phyloP scores from a whole-genome alignment of 352 stramenopile genomes.

The Globisporangium carolinianum region DNA sequence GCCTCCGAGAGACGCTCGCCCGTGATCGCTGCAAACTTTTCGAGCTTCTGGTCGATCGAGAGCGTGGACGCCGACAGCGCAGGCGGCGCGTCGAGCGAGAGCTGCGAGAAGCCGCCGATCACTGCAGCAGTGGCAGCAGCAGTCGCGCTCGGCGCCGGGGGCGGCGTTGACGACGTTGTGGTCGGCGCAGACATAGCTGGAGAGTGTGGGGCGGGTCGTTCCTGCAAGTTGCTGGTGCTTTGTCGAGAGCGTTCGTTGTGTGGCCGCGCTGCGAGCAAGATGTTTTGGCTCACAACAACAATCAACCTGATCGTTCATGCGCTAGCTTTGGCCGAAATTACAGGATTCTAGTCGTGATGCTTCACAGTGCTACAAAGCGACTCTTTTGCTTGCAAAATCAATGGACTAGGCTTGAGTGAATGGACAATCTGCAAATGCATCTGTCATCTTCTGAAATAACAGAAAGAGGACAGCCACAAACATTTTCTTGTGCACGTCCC shows the following conservation, averaged over 20 bases:
- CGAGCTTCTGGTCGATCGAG: conserved; percentile 57
- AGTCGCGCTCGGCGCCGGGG: conserved; percentile 30
- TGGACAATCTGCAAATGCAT: too few relatives aligned
- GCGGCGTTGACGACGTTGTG: conserved; percentile 21
- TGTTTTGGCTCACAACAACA: neutral
- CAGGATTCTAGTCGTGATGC: too few relatives aligned
- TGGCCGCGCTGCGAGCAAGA: neutral
- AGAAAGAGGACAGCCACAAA: neutral
- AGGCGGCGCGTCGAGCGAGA: conserved; percentile 27
- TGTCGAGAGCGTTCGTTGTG: neutral
- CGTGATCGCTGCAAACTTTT: conserved; percentile 47
- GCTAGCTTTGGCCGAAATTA: too few relatives aligned
- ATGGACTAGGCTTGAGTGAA: too few relatives aligned
- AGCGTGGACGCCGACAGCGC: conserved; percentile 25
- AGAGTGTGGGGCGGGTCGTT: neutral
- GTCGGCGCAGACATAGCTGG: conserved; percentile 11
- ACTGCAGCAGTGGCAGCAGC: conserved; percentile 3
- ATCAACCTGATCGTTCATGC: too few relatives aligned
- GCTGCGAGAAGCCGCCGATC: conserved; percentile 44
- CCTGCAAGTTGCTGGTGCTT: neutral
- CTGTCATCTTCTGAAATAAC: neutral
- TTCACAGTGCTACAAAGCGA: too few relatives aligned
- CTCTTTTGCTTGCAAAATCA: too few relatives aligned
- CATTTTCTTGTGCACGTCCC: conserved; percentile 4
- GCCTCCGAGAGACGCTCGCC: conserved; percentile 30